phyloP scores from a whole-genome alignment of 1,139 yeast species.

The Debaryomyces singareniensis region DNA sequence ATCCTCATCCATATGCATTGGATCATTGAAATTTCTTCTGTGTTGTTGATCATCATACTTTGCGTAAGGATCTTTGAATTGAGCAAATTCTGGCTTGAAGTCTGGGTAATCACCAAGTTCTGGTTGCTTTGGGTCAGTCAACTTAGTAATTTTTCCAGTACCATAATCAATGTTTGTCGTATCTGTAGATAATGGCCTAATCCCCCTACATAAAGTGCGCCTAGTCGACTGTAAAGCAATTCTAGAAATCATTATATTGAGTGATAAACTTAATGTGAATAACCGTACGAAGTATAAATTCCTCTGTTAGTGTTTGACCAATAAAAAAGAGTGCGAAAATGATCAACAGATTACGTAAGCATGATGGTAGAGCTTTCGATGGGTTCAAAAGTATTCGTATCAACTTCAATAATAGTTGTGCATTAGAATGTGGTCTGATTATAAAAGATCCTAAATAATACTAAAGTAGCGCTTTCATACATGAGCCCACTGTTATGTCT shows the following conservation, averaged over 20 bases:
- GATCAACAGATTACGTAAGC: conserved; percentile 3
- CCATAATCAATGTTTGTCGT: conserved; percentile 37
- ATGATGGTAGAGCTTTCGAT: no score
- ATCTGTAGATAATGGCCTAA: conserved; percentile 28
- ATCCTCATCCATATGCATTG: conserved; percentile 66
- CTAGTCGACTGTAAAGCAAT: not conserved
- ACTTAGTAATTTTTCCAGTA: conserved; percentile 34
- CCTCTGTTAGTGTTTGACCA: conserved; percentile 6
- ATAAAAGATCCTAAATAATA: no score
- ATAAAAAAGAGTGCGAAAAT: conserved; percentile 15
- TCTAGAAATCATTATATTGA: conserved; percentile 1
- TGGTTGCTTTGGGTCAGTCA: conserved; percentile 40
- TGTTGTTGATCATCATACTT: conserved; percentile 79
- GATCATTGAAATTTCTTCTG: conserved; percentile 73
- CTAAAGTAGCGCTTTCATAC: no score
- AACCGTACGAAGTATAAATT: not conserved
- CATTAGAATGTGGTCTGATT: no score
- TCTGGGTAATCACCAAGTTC: conserved; percentile 42
- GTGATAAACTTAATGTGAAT: no score
- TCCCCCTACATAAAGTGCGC: not conserved
- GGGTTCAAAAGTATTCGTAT: no score
- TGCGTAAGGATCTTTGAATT: conserved; percentile 60
- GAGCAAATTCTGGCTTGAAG: conserved; percentile 46
- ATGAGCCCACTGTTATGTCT: no score
- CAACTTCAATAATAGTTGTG: no score